phyloP scores from a whole-genome alignment of 169 alveolate species.

The Plasmodium cynomolgi region DNA sequence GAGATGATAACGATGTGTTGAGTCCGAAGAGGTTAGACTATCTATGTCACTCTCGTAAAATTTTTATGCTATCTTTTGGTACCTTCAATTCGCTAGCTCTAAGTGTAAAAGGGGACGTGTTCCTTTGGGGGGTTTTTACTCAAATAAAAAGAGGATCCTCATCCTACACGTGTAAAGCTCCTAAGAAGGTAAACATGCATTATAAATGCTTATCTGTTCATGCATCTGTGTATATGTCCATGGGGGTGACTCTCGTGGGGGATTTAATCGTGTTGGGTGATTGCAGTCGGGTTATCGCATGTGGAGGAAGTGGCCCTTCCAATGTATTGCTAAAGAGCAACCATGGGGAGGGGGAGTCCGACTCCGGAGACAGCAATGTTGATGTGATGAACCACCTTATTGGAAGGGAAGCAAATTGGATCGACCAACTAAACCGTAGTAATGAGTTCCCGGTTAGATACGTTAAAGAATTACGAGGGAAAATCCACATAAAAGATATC shows the following conservation, averaged over 20 bases:
- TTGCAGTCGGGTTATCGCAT: not conserved
- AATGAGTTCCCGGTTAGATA: not conserved
- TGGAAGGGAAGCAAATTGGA: not conserved
- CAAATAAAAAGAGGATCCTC: not conserved
- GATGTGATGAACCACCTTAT: not conserved
- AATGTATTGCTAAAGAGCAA: not conserved
- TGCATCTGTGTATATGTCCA: conserved; percentile 32
- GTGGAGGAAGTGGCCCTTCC: not conserved
- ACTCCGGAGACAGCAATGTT: not conserved
- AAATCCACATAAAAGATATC: conserved; percentile 10
- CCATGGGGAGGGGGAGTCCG: not conserved
- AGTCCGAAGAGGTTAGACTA: not conserved
- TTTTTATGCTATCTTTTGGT: conserved; percentile 24
- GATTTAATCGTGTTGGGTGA: conserved; percentile 38
- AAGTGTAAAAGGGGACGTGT: conserved; percentile 84
- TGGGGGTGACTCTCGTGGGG: conserved; percentile 53
- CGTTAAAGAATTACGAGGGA: conserved; percentile 55
- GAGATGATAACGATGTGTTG: conserved; percentile 31
- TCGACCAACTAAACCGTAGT: not conserved
- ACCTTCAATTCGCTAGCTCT: conserved; percentile 77
- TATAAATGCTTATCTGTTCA: conserved; percentile 34
- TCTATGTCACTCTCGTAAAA: not conserved
- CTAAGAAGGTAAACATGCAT: conserved; percentile 37
- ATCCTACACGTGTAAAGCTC: conserved; percentile 24
- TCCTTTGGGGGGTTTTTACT: conserved; percentile 80